Percentiles rank a stretch among this genome's conserved stretches.
phyloP scores from a whole-genome alignment of 106 monocot genomes.

The Platanthera zijinensis region DNA sequence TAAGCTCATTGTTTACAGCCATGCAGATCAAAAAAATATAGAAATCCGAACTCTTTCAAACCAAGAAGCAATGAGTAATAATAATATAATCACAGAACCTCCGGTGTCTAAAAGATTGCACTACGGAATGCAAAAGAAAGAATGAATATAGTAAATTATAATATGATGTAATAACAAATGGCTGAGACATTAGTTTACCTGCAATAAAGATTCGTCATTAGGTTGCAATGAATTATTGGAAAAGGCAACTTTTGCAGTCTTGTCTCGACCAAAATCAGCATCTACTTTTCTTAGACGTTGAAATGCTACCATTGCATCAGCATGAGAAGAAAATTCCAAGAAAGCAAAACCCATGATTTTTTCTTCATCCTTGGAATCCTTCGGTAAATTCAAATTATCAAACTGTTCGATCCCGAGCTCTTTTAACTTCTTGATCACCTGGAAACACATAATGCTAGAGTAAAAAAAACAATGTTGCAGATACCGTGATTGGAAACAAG shows the following conservation, averaged over 20 bases:
- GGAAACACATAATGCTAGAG: conserved; percentile 3
- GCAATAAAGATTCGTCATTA: conserved; percentile 26
- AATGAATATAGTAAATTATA: background rate
- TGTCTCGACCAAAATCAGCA: conserved; percentile 43
- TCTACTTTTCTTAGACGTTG: conserved; percentile 47
- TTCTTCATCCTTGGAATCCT: conserved; percentile 41
- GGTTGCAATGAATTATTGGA: conserved; percentile 23
- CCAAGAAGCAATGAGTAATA: background rate
- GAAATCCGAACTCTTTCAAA: background rate
- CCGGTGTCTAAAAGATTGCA: background rate
- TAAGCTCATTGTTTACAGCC: background rate
- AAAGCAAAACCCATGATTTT: conserved; percentile 57
- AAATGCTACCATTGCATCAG: conserved; percentile 56
- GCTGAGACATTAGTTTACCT: conserved; percentile 16
- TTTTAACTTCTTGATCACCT: conserved; percentile 54
- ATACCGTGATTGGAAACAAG: background rate
- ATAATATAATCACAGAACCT: background rate
- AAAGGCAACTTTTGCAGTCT: conserved; percentile 61
- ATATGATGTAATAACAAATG: background rate
- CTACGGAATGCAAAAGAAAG: background rate
- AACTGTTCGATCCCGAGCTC: conserved; percentile 36
- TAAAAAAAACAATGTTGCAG: conserved; percentile 1
- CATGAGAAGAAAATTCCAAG: conserved; percentile 45
- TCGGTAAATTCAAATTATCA: conserved; percentile 30
- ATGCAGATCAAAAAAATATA: background rate